phyloP scores from a whole-genome alignment of 371 early-diverging fungal genomes.

The Mucor piriformis region DNA sequence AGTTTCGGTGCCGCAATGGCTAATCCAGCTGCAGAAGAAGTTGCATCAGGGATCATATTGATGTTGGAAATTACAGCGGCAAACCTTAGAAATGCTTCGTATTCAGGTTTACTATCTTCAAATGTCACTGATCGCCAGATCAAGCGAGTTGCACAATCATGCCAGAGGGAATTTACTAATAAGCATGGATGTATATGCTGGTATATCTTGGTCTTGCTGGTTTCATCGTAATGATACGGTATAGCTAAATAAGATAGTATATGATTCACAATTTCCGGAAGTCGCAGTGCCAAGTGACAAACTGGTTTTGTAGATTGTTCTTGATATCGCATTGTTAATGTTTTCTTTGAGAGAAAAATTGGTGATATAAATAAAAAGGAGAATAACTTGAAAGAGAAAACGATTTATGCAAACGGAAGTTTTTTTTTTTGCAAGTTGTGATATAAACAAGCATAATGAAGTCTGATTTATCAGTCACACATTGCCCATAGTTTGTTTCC shows the following conservation, averaged over 20 bases:
- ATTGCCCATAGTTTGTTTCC: too few species aligned
- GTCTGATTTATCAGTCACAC: too few species aligned
- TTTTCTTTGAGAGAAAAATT: too few species aligned
- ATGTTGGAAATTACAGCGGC: conserved; percentile 5
- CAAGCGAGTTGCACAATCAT: conserved; percentile 31
- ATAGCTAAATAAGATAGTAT: conserved; percentile 16
- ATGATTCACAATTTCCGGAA: conserved; percentile 29
- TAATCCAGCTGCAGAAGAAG: conserved; percentile 8
- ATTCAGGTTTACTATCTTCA: conserved; percentile 31
- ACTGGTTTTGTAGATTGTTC: background rate
- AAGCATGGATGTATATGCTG: conserved; percentile 27
- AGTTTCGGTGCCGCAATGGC: conserved; percentile 20
- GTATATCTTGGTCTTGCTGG: conserved; percentile 10
- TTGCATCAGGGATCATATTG: background rate
- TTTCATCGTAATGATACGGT: conserved; percentile 5
- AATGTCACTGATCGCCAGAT: conserved; percentile 33
- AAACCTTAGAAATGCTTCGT: conserved; percentile 28
- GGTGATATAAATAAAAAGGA: background rate
- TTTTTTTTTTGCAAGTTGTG: background rate
- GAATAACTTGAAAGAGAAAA: background rate
- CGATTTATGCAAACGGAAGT: conserved; percentile 1
- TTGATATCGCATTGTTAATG: background rate
- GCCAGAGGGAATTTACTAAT: conserved; percentile 32
- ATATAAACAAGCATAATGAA: background rate
- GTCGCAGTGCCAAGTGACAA: conserved; percentile 18